Base-by-base conservation (phyloP, 345 rosid genomes). In the Trapa bicornis region DNA sequence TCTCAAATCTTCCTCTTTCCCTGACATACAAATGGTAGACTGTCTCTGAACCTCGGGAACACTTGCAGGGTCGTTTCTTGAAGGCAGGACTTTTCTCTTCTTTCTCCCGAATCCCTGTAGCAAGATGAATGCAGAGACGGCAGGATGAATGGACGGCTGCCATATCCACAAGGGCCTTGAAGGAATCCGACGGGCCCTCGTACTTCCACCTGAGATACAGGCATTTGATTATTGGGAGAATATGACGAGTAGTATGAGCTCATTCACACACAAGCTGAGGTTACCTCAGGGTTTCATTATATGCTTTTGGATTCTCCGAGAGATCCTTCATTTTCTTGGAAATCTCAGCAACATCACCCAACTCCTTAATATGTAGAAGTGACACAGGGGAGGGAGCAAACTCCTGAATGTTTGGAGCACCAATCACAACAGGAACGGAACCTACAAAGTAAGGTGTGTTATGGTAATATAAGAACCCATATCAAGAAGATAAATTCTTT, bases 111-210 rank as follows among this genome's bases (percentile, higher is more conserved):
- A 85, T 79, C 65, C 67, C 71, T 5, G 97, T 91, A n/a, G 97
- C 99, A 50, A 94, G 68, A 76, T 91, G 87, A 73, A 91, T 86
- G 76, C 97, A 94, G 65, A 91, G 91, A 22, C 99, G 97, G 68
- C 99, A 94, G n/a, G 99, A 91, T 60, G 99, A 94, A 67, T 94
- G 97, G 35, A 91, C 97, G 3, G 89, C 92, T 48, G 97, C 89
- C 99, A 91, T 91, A 79, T 94, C 99, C 69, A 94, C 85, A 32
- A 94, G 92, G 68, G 99, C 97, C 80, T 89, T 94, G 81, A 91
- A 94, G 70, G 93, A 84, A 77, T 91, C 93, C 7, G 89, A 85
- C 39, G 97, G 99, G 15, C 99, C 97, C 50, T 94, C 87, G 10
- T 86, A 83, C 78, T 94, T 94, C 99, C 99, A 94, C 81, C 97